Conservation (phyloP, 2,329 filamentous ascomycete species). For the Alternaria panax region DNA sequence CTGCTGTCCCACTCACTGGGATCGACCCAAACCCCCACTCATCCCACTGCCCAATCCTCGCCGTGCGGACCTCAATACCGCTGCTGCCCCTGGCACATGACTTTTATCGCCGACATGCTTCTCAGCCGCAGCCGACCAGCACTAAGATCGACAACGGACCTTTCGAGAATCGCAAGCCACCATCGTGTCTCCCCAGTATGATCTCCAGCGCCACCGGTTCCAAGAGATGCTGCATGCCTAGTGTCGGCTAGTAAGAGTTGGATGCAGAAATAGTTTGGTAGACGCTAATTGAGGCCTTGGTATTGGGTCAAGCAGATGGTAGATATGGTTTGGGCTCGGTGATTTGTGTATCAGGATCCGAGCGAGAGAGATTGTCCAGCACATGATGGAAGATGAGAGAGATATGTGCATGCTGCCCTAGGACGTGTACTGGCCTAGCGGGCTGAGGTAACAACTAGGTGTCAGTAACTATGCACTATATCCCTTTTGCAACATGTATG, state of each 20-base stretch:
- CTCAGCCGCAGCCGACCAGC: not conserved
- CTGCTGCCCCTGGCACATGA: conserved; percentile 3
- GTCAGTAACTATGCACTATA: too few relatives aligned
- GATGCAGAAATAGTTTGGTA: not conserved
- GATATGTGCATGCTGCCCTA: too few relatives aligned
- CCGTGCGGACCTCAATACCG: not conserved
- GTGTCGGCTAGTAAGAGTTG: not conserved
- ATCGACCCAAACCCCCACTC: not conserved
- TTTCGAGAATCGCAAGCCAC: conserved; percentile 1
- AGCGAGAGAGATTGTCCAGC: not conserved
- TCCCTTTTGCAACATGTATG: not conserved
- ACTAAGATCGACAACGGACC: not conserved
- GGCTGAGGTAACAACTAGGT: too few relatives aligned
- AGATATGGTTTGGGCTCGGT: not conserved
- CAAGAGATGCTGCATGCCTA: not conserved
- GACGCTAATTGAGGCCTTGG: not conserved
- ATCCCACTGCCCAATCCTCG: not conserved
- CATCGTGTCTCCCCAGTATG: not conserved
- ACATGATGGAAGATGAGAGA: not conserved
- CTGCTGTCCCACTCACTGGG: not conserved
- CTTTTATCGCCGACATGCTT: not conserved
- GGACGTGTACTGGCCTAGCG: too few relatives aligned
- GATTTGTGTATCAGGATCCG: not conserved
- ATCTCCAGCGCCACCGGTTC: not conserved
- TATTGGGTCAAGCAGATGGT: not conserved